Evolutionary conservation across 306 rosid genomes (phyloP), one percentile per base, ranked within the genome.

Genomic region (Delonix regia): DNA sequence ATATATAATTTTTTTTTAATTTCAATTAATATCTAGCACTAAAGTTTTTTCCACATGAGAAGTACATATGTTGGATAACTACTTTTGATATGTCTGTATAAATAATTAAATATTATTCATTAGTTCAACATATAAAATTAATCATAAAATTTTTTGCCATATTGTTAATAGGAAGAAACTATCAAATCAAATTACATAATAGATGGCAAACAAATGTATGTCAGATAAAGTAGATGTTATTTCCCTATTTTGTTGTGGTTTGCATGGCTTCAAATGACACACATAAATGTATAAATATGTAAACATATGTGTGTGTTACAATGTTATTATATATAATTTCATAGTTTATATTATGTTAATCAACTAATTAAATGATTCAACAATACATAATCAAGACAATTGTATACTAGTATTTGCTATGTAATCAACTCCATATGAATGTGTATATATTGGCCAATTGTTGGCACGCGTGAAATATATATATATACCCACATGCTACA

Each of bases 251-350:
- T 52, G 90, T 87, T 90, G 67, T 76, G 62, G 28, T 81, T 82
- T 92, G 93, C 94, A 92, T 92, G 97, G 87, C 91, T 70, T 74
- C 77, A 2, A 68, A 73, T 66, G 30, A 61, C 69, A 80, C 86
- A 4, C 86, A 87, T 81, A 71, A n/a, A n/a, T n/a, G n/a, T n/a
- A n/a, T n/a, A n/a, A n/a, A n/a, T n/a, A n/a, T n/a, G n/a, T n/a
- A n/a, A n/a, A n/a, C n/a, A n/a, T n/a, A n/a, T n/a, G n/a, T n/a
- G n/a, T n/a, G n/a, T n/a, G n/a, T n/a, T n/a, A 76, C 80, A 73
- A 4, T 16, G 19, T 13, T 33, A 13, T 18, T 6, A 33, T 15
- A 30, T 74, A 33, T 27, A 6, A 16, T 71, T 0, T 15, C 63
- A 71, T 21, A 1, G 19, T 64, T 64, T 39, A 33, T 61, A n/a